Evolutionary conservation across 1,284 basidiomycete species (phyloP).

Genomic region (Ganoderma meredithae): DNA sequence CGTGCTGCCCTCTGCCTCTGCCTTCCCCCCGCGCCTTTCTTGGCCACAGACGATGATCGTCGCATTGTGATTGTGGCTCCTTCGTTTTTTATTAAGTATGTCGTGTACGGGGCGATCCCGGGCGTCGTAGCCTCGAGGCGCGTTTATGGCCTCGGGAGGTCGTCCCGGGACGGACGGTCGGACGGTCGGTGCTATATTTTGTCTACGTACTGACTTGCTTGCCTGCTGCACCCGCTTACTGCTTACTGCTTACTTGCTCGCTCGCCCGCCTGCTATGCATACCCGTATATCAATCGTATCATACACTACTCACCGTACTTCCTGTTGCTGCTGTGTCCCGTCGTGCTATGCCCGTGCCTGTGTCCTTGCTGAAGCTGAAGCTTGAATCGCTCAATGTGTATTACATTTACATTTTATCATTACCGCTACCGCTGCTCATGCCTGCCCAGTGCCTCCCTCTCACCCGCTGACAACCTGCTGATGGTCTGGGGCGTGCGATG

Average conservation of each 20-base stretch:
- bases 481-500: background rate
- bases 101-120: slow-evolving; percentile 13
- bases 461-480: background rate
- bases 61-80: slow-evolving; percentile 4
- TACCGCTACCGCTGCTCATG: background rate
- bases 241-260: slow-evolving; percentile 7
- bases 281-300: background rate
- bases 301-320: slow-evolving; percentile 1
- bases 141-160: slow-evolving; percentile 13
- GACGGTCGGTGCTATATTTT: slow-evolving; percentile 9
- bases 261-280: background rate
- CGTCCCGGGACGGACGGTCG: slow-evolving; percentile 18
- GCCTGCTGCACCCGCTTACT: slow-evolving; percentile 6
- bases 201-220: background rate
- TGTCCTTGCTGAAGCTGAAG: background rate
- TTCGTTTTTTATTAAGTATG: slow-evolving; percentile 17
- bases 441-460: background rate
- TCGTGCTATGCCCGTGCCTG: background rate
- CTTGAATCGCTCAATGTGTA: background rate
- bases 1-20: background rate
- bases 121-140: slow-evolving; percentile 1
- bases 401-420: background rate
- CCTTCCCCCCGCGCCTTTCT: background rate
- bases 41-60: slow-evolving; percentile 9
- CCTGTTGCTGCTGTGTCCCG: background rate